phyloP scores from a whole-genome alignment of 2,329 filamentous ascomycete genomes.

The Penicillium sp. region DNA sequence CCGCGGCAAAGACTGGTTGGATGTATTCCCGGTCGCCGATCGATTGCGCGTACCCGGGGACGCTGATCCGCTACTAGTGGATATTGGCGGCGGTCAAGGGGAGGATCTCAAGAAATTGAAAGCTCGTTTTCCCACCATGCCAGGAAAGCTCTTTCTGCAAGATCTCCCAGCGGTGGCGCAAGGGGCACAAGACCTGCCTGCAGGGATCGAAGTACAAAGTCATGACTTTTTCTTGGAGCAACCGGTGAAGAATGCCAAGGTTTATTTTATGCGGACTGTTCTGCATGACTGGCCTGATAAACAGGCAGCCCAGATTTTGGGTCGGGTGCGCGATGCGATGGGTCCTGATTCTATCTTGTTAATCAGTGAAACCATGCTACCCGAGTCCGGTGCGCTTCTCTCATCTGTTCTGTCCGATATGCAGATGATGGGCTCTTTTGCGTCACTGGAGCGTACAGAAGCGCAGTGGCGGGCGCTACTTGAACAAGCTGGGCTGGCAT shows the following conservation, averaged over 20 bases:
- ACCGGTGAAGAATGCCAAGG: slow-evolving; percentile 13
- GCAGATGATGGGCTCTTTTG: slow-evolving; percentile 16
- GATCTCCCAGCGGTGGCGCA: slow-evolving; percentile 9
- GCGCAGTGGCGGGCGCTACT: slow-evolving; percentile 8
- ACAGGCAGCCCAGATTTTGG: slow-evolving; percentile 16
- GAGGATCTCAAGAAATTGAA: slow-evolving; percentile 13
- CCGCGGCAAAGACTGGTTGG: slow-evolving; percentile 6
- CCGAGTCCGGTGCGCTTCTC: slow-evolving; percentile 6
- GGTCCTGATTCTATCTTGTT: slow-evolving; percentile 4
- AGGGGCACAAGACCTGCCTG: slow-evolving; percentile 2
- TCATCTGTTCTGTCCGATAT: slow-evolving; percentile 11
- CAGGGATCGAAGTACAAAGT: neutral
- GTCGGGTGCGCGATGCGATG: slow-evolving; percentile 5
- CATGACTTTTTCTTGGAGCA: slow-evolving; percentile 16
- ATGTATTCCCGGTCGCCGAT: slow-evolving; percentile 11
- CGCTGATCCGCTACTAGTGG: slow-evolving; percentile 9
- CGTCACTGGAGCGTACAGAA: slow-evolving; percentile 10
- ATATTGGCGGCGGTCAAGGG: slow-evolving; percentile 12
- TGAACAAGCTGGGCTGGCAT: slow-evolving; percentile 3
- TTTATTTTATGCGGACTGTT: slow-evolving; percentile 23
- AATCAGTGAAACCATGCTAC: slow-evolving; percentile 10
- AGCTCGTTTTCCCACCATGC: slow-evolving; percentile 3
- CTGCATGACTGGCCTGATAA: slow-evolving; percentile 25
- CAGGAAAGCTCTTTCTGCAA: slow-evolving; percentile 10
- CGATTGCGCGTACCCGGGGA: neutral